Evolutionary conservation across 2,329 filamentous ascomycete genomes (phyloP), one percentile per base, ranked within the genome.

Genomic region (Claviceps arundinis): DNA sequence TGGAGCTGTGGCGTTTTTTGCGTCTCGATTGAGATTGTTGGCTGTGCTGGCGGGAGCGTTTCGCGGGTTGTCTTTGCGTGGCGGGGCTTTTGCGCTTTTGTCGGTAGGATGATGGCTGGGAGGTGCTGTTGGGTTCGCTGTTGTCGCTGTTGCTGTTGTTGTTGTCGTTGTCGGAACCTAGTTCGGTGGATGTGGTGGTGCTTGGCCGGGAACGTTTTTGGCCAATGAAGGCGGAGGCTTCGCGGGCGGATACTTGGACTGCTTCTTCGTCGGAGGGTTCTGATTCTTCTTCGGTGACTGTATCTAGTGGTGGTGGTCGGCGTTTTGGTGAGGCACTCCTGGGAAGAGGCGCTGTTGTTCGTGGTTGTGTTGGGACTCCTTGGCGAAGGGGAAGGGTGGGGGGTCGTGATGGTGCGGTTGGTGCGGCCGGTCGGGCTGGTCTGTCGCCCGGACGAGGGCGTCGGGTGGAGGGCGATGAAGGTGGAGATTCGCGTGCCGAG

Each of bases 141-240:
- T 45, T 60, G 43, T 69, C 65, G 9, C 37, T 17, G 30, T 48
- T 61, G 45, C 37, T 17, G 17, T 48, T 61, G 30, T 47, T 65
- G 8, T 64, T 63, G 17, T 42, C 7, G 41, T 47, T n/a, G 30
- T 47, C 45, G 0, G 68, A 68, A 11, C 70, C 69, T 3, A 70
- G 62, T 45, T 75, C 72, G 2, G 71, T 69, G 0, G 73, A 74
- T 64, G 24, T 62, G 62, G 3, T 62, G 16, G 30, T 55, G 53
- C 68, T 71, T 14, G 60, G 57, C 43, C 72, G 68, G 2, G 64
- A 65, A 1, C 73, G 71, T 56, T 75, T 78, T 50, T 62, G 67
- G 6, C 71, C 68, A 7, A 76, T 59, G 0, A 53, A 53, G 57
- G 51, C 61, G 58, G 74, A 74, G 4, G 72, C 71, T 56, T 76